A percentile compares a stretch with the other conserved stretches of the same genome.
These are phyloP conservation scores for Botrytis hyacinthi DNA, from an alignment of 2,329 filamentous ascomycete genomes.

Conservation along the genomic window DNA sequence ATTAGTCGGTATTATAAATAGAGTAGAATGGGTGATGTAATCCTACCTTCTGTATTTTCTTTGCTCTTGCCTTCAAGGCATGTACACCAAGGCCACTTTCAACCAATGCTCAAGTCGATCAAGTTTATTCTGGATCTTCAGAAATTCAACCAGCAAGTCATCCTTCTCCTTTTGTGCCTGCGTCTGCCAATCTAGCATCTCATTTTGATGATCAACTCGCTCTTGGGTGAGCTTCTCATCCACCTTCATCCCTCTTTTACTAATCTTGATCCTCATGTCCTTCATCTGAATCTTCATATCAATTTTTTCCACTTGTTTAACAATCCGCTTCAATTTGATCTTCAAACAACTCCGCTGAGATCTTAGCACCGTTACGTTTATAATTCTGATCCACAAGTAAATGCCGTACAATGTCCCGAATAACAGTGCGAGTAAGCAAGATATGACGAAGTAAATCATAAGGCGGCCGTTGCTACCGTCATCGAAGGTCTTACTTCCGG, in stretches of 20 bases:
- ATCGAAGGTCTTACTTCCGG: too few relatives aligned
- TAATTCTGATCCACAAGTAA: too few relatives aligned
- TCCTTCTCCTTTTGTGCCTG: background rate
- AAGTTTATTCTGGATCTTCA: background rate
- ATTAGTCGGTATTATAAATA: background rate
- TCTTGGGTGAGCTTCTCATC: background rate
- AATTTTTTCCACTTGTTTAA: background rate
- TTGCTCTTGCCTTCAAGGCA: too few relatives aligned
- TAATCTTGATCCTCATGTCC: background rate
- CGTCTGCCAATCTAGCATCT: background rate
- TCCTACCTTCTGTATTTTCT: background rate
- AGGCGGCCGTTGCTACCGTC: too few relatives aligned
- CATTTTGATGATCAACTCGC: background rate
- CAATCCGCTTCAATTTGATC: background rate
- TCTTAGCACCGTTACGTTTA: too few relatives aligned
- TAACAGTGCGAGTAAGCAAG: too few relatives aligned
- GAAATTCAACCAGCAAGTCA: background rate
- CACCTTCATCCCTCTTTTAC: background rate
- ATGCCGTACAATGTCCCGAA: too few relatives aligned
- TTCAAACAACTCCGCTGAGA: too few relatives aligned
- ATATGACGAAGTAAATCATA: too few relatives aligned
- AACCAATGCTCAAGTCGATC: background rate
- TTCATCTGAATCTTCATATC: background rate
- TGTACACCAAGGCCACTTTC: background rate
- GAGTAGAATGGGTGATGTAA: background rate